Base-by-base conservation (phyloP, 768 basidiomycete species). In the Phlebiopsis gigantea region DNA sequence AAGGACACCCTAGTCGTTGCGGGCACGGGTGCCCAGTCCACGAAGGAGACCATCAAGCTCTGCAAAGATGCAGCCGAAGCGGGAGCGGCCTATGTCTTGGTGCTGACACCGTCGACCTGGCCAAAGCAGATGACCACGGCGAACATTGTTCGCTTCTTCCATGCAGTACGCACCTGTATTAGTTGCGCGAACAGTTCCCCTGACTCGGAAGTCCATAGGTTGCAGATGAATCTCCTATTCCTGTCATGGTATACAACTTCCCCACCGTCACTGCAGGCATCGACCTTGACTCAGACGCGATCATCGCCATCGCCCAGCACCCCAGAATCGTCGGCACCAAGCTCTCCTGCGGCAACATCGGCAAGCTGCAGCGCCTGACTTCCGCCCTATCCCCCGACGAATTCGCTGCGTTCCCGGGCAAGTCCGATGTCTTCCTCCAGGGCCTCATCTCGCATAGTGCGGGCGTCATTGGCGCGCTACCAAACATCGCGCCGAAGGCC, bases 251-350 rank as follows among this genome's bases (percentile, higher is more conserved):
- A 49, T 93, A 93, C 76, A 93, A 93, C 72, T 93, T 92, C 72
- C 88, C 91, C 43, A 77, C 75, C 46, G 89, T 88, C 53, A 87
- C 87, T 14, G 85, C 90, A 0, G 90, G 92, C 14, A 80, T 88
- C 58, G 88, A 95, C 66, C 81, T 95, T 39, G 87, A 91, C 68
- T 91, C 90, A 0, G 90, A 93, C 68, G 78, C 79, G 50, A 79
- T 95, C 63, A 76, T 76, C 49, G 73, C 77, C 17, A 78, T 94
- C 30, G 84, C 87, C 3, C 69, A 79, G 45, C 90, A 92, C 67
- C 88, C 88, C 5, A 93, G 93, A 71, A 90, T 91, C 61, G 87
- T 93, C 57, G 92, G 92, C 57, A 84, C 81, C 50, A 93, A 89
- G 71, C 77, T 94, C 22, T 93, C 92, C 29, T 93, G 90, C 67